A percentile compares a stretch with the other conserved stretches of the same genome.
Evolutionary conservation across 306 rosid species (phyloP).

Genomic region (Urtica urens): DNA sequence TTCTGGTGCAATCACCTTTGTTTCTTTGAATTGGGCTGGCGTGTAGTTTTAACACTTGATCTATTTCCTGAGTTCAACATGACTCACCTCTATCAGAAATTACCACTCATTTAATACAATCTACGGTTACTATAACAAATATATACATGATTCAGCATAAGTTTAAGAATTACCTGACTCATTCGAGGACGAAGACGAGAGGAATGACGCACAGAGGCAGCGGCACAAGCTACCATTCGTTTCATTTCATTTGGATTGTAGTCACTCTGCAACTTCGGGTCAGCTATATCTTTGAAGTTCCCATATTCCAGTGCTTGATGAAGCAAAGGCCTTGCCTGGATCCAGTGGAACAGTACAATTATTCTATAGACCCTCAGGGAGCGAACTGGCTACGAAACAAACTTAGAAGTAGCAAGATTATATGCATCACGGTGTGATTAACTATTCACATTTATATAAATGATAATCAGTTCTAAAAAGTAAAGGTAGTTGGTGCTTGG

Average conservation of each 20-base stretch:
- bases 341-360: slow-evolving; percentile 8
- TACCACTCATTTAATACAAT: too few species aligned
- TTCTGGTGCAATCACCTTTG: too few species aligned
- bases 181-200: slow-evolving; percentile 44
- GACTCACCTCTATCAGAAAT: too few species aligned
- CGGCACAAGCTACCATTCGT: slow-evolving; percentile 45
- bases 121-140: too few species aligned
- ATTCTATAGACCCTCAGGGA: neutral
- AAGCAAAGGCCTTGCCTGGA: slow-evolving; percentile 69
- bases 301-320: slow-evolving; percentile 36
- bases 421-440: neutral
- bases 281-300: slow-evolving; percentile 33
- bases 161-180: slow-evolving; percentile 40
- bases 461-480: neutral
- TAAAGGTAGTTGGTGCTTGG: neutral
- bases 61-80: too few species aligned
- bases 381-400: neutral
- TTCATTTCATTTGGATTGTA: slow-evolving; percentile 35
- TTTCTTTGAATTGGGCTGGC: too few species aligned
- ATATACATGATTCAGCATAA: too few species aligned
- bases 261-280: slow-evolving; percentile 32
- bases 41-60: too few species aligned
- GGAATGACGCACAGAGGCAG: slow-evolving; percentile 45
- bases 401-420: neutral
- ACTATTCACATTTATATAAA: neutral